A percentile compares a stretch with the other conserved stretches of the same genome.
phyloP scores from a whole-genome alignment of 2,329 filamentous ascomycete species.

The Paracoccidioides lutzii region DNA sequence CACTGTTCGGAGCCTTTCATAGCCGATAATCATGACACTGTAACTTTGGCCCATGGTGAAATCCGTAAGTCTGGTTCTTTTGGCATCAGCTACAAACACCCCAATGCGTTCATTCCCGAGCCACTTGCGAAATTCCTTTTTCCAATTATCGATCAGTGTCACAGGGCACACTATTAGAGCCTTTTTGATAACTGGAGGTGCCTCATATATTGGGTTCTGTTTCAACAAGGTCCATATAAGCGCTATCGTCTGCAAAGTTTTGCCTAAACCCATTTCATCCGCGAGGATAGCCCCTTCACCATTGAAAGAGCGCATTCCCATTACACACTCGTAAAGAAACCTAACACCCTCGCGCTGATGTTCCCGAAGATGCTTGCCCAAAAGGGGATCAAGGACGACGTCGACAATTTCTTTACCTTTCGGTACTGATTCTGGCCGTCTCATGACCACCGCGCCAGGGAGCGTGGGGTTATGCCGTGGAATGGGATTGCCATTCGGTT shows the following conservation, averaged over 20 bases:
- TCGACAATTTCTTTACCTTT: slow-evolving; percentile 56
- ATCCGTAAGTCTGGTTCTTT: slow-evolving; percentile 48
- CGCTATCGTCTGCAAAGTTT: slow-evolving; percentile 60
- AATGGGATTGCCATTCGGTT: slow-evolving; percentile 34
- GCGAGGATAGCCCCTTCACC: slow-evolving; percentile 59
- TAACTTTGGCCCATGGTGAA: slow-evolving; percentile 58
- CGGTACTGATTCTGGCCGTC: slow-evolving; percentile 41
- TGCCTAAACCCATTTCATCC: slow-evolving; percentile 65
- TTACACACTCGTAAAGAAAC: slow-evolving; percentile 63
- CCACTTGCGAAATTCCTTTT: slow-evolving; percentile 62
- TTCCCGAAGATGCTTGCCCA: slow-evolving; percentile 49
- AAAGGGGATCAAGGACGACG: slow-evolving; percentile 57
- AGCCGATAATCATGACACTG: slow-evolving; percentile 60
- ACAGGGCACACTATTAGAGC: slow-evolving; percentile 62
- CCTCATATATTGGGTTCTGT: slow-evolving; percentile 53
- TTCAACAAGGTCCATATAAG: slow-evolving; percentile 60
- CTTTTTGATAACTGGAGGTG: slow-evolving; percentile 51
- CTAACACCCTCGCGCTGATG: slow-evolving; percentile 58
- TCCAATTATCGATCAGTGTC: slow-evolving; percentile 60
- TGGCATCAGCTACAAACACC: slow-evolving; percentile 52
- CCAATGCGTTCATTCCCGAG: slow-evolving; percentile 57
- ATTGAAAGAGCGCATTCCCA: slow-evolving; percentile 54
- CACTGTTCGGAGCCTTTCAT: slow-evolving; percentile 54
- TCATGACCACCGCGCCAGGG: slow-evolving; percentile 54
- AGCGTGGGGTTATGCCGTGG: slow-evolving; percentile 54